Conservation (phyloP, 164 flowering plant genomes). For the Kalanchoe fedtschenkoi region DNA sequence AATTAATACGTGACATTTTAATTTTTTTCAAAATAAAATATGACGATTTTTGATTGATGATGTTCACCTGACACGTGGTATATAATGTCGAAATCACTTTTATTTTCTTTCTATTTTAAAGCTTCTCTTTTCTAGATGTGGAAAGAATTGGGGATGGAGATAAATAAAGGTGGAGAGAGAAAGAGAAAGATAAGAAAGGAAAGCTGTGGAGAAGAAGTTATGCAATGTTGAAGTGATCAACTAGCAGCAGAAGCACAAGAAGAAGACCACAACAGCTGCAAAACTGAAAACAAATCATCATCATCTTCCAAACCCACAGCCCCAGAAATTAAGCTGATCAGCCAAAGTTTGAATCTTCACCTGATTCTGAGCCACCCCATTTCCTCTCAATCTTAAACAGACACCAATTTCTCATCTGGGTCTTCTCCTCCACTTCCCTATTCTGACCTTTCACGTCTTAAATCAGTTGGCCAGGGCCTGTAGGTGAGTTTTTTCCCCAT, state of each 20-base stretch:
- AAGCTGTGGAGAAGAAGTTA: background rate
- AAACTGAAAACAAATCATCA: no score
- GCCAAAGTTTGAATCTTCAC: background rate
- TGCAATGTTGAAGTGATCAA: background rate
- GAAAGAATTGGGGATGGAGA: background rate
- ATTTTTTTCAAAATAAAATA: no score
- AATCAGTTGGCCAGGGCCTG: background rate
- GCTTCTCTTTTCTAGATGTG: background rate
- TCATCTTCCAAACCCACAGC: background rate
- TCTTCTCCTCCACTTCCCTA: background rate
- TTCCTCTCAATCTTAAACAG: no score
- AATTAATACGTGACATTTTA: no score
- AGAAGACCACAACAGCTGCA: no score
- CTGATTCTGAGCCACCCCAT: background rate
- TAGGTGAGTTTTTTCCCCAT: background rate
- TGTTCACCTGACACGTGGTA: no score
- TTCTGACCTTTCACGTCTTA: background rate
- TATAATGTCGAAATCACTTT: no score
- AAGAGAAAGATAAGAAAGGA: background rate
- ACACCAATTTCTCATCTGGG: no score
- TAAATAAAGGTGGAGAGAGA: conserved; percentile 4
- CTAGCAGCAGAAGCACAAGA: background rate
- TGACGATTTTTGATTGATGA: no score
- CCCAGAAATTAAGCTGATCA: background rate
- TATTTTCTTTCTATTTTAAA: conserved; percentile 3